A percentile compares a stretch with the other conserved stretches of the same genome.
Evolutionary conservation across 1,139 yeast species (phyloP).

Genomic region (Kodamaea suecica): DNA sequence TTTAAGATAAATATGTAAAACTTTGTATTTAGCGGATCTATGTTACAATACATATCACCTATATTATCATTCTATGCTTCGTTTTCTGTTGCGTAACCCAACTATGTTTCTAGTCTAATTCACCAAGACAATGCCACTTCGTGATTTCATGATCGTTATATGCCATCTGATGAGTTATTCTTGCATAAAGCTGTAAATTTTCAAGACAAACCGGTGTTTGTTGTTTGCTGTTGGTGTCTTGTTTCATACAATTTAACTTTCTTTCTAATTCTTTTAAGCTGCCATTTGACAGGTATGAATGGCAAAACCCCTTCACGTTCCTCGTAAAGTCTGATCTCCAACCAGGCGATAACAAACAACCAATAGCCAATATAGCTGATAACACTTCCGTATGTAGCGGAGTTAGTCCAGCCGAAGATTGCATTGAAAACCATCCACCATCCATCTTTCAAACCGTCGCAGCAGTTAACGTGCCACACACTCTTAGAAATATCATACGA

Average conservation of each 20-base stretch:
- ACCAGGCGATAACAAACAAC: slow-evolving; percentile 27
- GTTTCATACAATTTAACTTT: slow-evolving; percentile 17
- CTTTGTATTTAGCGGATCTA: too few relatives aligned
- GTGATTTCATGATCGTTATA: too few relatives aligned
- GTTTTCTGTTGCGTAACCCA: too few relatives aligned
- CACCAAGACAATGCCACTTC: too few relatives aligned
- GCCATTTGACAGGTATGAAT: slow-evolving; percentile 25
- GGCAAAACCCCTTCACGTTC: slow-evolving; percentile 35
- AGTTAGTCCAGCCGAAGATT: slow-evolving; percentile 48
- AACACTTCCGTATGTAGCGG: slow-evolving; percentile 48
- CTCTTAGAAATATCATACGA: slow-evolving; percentile 41
- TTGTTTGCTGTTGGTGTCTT: slow-evolving; percentile 9
- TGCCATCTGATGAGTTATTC: neutral
- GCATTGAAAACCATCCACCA: slow-evolving; percentile 51
- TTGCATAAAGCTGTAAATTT: slow-evolving; percentile 3
- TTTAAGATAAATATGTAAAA: too few relatives aligned
- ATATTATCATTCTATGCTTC: too few relatives aligned
- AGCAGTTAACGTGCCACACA: slow-evolving; percentile 51
- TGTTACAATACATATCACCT: too few relatives aligned
- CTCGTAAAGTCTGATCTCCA: slow-evolving; percentile 25
- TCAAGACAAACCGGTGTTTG: neutral
- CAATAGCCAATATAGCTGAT: slow-evolving; percentile 38
- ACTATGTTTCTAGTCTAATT: too few relatives aligned
- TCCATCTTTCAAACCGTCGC: slow-evolving; percentile 45
- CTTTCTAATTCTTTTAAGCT: slow-evolving; percentile 21